Conservation (phyloP, 805 yeast genomes). For the Teunomyces panamensis region DNA sequence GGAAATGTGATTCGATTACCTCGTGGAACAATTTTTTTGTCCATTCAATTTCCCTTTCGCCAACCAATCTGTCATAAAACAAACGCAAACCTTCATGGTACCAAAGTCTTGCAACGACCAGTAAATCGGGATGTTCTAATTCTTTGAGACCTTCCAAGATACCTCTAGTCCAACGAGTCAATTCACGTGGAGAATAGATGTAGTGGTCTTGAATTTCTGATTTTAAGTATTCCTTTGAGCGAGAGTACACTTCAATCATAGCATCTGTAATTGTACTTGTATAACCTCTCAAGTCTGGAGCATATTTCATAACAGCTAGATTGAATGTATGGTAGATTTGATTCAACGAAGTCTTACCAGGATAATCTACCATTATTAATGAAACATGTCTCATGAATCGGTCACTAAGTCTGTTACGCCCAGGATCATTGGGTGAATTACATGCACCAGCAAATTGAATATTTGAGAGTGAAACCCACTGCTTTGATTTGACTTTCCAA, state of each 20-base stretch:
- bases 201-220: constrained; percentile 52
- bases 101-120: constrained; percentile 62
- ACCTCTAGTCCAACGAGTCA: constrained; percentile 87
- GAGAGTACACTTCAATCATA: constrained; percentile 61
- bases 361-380: constrained; percentile 75
- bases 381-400: constrained; percentile 68
- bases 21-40: constrained; percentile 37
- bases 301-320: constrained; percentile 52
- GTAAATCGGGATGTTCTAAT: constrained; percentile 27
- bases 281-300: constrained; percentile 60
- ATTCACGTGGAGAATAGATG: constrained; percentile 83
- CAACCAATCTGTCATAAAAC: constrained; percentile 69
- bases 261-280: constrained; percentile 52
- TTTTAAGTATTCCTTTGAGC: constrained; percentile 42
- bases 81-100: constrained; percentile 78
- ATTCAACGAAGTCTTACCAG: constrained; percentile 55
- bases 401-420: constrained; percentile 55
- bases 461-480: constrained; percentile 64
- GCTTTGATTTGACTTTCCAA: constrained; percentile 58
- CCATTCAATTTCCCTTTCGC: constrained; percentile 45
- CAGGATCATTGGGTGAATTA: constrained; percentile 81
- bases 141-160: constrained; percentile 49
- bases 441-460: constrained; percentile 94
- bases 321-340: constrained; percentile 67
- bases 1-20: constrained; percentile 42